Evolutionary conservation across 176 grass and related monocot species (phyloP), one percentile per base, ranked within the genome.

Genomic region (Musa schizocarpa): DNA sequence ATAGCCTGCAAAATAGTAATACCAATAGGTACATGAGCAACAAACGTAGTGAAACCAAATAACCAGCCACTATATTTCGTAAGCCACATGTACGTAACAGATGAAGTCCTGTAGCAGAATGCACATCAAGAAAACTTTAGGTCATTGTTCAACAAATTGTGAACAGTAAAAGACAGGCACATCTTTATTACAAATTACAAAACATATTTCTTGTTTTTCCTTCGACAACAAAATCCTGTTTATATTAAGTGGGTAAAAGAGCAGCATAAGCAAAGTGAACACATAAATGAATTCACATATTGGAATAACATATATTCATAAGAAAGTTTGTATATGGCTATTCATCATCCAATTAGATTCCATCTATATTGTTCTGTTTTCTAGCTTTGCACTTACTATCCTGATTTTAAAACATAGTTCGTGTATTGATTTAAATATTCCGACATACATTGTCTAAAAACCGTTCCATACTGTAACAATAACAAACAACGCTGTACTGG

Each of bases 1-100:
- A 92, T 79, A 75, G 84, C 78, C 96, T 99, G 91, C 49, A 88
- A 63, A 49, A 25, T 2, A 62, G 6, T 51, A 20, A 10, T n/a
- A n/a, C 16, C 9, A 51, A 73, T 51, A 52, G 0, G 9, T 9
- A 74, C 23, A 64, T 63, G 48, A 27, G 22, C 17, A 63, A 63
- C 25, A 13, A 1, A 79, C 11, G 14, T 61, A 81, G 84, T 65
- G 20, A 74, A 74, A 74, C 24, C 23, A 27, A 12, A 57, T 56
- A 5, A 51, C 34, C 21, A 57, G 24, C 2, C 25, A 29, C 3
- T 17, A 16, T 13, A 29, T 13, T 57, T 24, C 0, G 7, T n/a
- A 29, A 4, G 11, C 9, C 11, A 8, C 9, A 21, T 20, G 8
- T 43, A 43, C 34, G 0, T 20, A 69, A n/a, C 11, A 65, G 7